Base-by-base conservation (phyloP, 2,329 filamentous ascomycete genomes). In the Hypocreales sp. region DNA sequence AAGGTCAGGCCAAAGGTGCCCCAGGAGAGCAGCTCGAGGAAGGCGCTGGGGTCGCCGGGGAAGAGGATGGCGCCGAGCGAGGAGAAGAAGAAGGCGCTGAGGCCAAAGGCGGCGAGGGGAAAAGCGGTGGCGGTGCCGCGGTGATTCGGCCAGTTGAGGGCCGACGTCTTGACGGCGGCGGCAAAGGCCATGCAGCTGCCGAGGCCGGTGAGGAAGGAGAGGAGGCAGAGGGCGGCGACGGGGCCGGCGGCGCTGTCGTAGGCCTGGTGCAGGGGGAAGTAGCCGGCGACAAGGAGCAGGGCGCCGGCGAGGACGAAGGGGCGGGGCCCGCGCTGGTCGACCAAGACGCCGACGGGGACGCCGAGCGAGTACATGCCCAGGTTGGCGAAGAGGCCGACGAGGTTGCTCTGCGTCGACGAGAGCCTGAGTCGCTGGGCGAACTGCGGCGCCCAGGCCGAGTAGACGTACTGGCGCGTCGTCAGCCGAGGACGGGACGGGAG, bases 11-110 rank as follows among this genome's bases (percentile, higher is more conserved):
- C 55, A 34, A 76, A 80, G 1, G 87, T 94, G 11, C 84, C 86
- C 35, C 72, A 62, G 4, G 84, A 73, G 22, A 98, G 62, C 16
- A 95, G 58, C 36, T 87, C 60, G 31, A 98, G 63, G 40, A 94
- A 86, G 21, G 70, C 68, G 30, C 78, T 77, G 1, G 84, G 90
- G 42, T 92, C 73, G 21, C 83, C 82, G 3, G 82, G 80, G 45
- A 93, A 86, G 22, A 82, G 58, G 25, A 92, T 46, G 12, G 72
- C 71, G 14, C 83, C 81, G 19, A 92, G 55, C 3, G 76, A 64
- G 1, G 90, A 87, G 56, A 94, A 98, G 60, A 95, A 92, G 55
- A 98, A 90, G 29, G 90, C 90, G 48, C 86, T 94, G 31, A 98
- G 58, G 4, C 90, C 90, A 46, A 95, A 95, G 4, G 82, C 86